Conservation (phyloP, 805 yeast genomes). For the Pichia exigua region DNA sequence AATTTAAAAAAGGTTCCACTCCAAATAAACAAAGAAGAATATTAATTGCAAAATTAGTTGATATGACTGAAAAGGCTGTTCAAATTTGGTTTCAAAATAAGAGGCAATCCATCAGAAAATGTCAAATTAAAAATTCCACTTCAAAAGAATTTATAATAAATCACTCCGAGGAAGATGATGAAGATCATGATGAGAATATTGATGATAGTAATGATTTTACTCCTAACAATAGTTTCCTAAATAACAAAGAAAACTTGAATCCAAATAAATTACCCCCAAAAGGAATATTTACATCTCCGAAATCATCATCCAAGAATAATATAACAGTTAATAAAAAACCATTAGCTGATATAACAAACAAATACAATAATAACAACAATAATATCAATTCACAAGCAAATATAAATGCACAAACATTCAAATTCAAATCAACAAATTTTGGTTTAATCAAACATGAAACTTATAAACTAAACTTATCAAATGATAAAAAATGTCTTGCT, state of each 20-base stretch:
- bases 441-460: constrained; percentile 25
- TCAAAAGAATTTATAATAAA: neutral
- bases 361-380: neutral
- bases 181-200: neutral
- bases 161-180: neutral
- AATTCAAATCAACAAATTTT: constrained; percentile 28
- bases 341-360: constrained; percentile 8
- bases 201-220: neutral
- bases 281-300: constrained; percentile 8
- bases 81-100: constrained; percentile 98
- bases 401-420: constrained; percentile 25
- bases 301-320: neutral
- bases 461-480: neutral
- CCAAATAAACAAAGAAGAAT: constrained; percentile 73
- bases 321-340: neutral
- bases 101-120: constrained; percentile 70
- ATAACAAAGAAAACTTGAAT: neutral
- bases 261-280: constrained; percentile 7
- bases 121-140: neutral
- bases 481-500: neutral
- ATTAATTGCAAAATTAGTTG: constrained; percentile 71
- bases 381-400: neutral
- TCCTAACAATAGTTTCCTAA: neutral
- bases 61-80: constrained; percentile 96
- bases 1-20: constrained; percentile 68